Percentiles rank a stretch among this genome's conserved stretches.
phyloP scores from a whole-genome alignment of 2,329 filamentous ascomycete species.

The Aspergillus novoparasiticus region DNA sequence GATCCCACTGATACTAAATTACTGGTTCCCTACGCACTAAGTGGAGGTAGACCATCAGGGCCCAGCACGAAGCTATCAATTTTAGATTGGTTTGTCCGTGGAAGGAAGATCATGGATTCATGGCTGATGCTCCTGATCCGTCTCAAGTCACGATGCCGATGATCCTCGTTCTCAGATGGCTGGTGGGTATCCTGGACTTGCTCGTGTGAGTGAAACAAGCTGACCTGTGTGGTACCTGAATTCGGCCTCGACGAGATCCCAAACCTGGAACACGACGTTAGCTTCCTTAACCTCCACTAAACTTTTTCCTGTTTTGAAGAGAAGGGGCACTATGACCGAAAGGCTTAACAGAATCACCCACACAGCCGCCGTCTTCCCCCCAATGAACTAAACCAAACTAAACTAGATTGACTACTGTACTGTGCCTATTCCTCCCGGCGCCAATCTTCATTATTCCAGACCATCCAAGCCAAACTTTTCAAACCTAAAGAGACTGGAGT shows the following conservation, averaged over 20 bases:
- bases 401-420: slow-evolving; percentile 15
- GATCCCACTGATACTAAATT: slow-evolving; percentile 15
- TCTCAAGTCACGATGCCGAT: not conserved
- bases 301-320: slow-evolving; percentile 8
- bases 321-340: not conserved
- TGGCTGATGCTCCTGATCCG: not conserved
- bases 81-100: slow-evolving; percentile 4
- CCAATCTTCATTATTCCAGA: slow-evolving; percentile 26
- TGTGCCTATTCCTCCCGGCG: slow-evolving; percentile 24
- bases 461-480: slow-evolving; percentile 14
- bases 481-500: slow-evolving; percentile 18
- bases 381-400: slow-evolving; percentile 7
- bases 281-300: slow-evolving; percentile 14
- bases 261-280: slow-evolving; percentile 14
- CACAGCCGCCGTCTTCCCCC: not conserved
- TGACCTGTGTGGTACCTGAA: slow-evolving; percentile 20
- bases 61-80: slow-evolving; percentile 6
- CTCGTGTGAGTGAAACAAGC: slow-evolving; percentile 17
- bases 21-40: slow-evolving; percentile 17
- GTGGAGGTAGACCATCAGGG: slow-evolving; percentile 19
- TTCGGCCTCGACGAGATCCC: slow-evolving; percentile 18
- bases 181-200: slow-evolving; percentile 1
- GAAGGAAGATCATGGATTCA: not conserved
- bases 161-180: slow-evolving; percentile 1
- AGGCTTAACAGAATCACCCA: not conserved